Conservation (phyloP, 495 filamentous ascomycete genomes). For the Penicillium simplicissimum region DNA sequence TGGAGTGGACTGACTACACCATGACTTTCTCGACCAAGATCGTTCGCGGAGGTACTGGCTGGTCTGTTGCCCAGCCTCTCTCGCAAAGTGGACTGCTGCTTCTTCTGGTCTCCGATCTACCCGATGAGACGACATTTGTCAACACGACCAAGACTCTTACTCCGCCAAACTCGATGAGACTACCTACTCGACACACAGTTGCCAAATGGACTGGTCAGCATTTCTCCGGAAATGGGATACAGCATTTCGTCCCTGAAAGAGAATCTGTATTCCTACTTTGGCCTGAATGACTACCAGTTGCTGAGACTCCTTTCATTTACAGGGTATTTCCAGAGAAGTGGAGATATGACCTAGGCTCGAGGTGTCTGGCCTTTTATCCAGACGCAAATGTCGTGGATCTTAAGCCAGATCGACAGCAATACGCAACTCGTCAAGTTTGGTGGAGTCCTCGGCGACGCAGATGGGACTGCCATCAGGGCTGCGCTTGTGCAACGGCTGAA, state of each 20-base stretch:
- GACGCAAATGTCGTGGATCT: background rate
- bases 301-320: conserved; percentile 23
- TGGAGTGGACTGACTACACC: conserved; percentile 21
- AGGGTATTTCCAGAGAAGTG: conserved; percentile 22
- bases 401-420: background rate
- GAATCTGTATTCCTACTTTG: conserved; percentile 15
- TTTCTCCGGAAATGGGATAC: conserved; percentile 17
- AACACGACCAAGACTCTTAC: conserved; percentile 5
- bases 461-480: background rate
- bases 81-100: conserved; percentile 6
- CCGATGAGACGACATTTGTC: conserved; percentile 2
- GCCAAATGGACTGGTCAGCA: conserved; percentile 12
- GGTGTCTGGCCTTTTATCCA: conserved; percentile 4
- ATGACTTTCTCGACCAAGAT: conserved; percentile 24
- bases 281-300: conserved; percentile 31
- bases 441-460: conserved; percentile 4
- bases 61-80: conserved; percentile 15
- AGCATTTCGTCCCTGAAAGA: conserved; percentile 9
- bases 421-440: background rate
- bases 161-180: conserved; percentile 6
- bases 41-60: conserved; percentile 24
- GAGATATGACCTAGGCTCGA: conserved; percentile 17
- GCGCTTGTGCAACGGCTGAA: conserved; percentile 13
- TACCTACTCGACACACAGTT: background rate
- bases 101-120: conserved; percentile 4